Evolutionary conservation across 108 stramenopile species (phyloP).

Genomic region (Aureococcus anophagefferens): DNA sequence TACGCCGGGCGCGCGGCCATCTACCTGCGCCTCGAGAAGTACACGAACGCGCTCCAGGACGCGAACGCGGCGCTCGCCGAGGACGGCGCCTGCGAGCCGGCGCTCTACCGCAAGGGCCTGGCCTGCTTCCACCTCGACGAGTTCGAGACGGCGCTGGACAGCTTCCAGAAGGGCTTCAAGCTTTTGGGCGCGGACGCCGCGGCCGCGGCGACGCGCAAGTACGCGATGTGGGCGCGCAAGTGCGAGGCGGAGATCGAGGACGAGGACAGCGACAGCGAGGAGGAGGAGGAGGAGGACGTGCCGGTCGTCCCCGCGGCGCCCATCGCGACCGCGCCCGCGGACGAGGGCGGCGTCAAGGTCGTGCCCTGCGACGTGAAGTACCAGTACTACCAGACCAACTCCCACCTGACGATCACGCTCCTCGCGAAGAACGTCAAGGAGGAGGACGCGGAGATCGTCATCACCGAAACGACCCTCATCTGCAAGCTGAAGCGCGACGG

Average conservation of each 20-base stretch:
- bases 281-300: conserved; percentile 27
- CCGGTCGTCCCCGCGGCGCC: conserved; percentile 18
- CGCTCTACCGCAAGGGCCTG: conserved; percentile 50
- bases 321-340: conserved; percentile 3
- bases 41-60: conserved; percentile 54
- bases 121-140: conserved; percentile 54
- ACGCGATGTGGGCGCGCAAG: conserved; percentile 42
- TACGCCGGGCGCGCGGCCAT: neutral
- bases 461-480: conserved; percentile 45
- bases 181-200: conserved; percentile 4
- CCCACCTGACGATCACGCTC: conserved; percentile 68
- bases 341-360: conserved; percentile 4
- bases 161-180: conserved; percentile 50
- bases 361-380: conserved; percentile 58
- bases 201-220: conserved; percentile 37
- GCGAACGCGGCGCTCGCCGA: conserved; percentile 15
- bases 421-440: conserved; percentile 54
- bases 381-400: conserved; percentile 78
- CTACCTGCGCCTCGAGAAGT: conserved; percentile 13
- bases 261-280: conserved; percentile 10
- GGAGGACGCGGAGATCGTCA: conserved; percentile 54
- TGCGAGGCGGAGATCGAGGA: conserved; percentile 54
- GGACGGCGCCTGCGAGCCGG: neutral
- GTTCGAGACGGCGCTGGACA: conserved; percentile 54
- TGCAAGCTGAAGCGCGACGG: conserved; percentile 49